phyloP scores from a whole-genome alignment of 192 early-diverging fungal genomes.

The Entomortierella lignicola region DNA sequence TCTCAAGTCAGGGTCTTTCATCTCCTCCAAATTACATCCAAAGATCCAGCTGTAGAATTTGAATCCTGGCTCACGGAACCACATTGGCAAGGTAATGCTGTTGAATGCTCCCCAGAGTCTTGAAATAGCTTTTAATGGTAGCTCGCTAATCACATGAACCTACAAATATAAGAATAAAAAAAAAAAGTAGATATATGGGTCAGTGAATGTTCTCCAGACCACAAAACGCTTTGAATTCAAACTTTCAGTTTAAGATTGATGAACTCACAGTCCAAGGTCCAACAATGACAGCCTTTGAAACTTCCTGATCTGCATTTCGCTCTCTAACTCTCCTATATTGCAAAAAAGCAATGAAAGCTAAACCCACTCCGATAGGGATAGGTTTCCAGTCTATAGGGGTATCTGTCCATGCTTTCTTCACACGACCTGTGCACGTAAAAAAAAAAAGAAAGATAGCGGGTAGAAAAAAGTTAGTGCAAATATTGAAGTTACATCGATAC shows the following conservation, averaged over 20 bases:
- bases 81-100: slow-evolving; percentile 79
- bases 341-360: slow-evolving; percentile 76
- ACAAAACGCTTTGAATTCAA: no score
- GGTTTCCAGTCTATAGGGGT: slow-evolving; percentile 73
- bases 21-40: slow-evolving; percentile 94
- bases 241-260: no score
- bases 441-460: no score
- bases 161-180: slow-evolving; percentile 22
- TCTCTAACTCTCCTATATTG: slow-evolving; percentile 68
- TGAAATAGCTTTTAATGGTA: slow-evolving; percentile 92
- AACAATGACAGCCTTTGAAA: slow-evolving; percentile 64
- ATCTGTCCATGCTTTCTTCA: slow-evolving; percentile 59
- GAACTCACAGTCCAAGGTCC: slow-evolving; percentile 84
- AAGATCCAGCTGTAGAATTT: slow-evolving; percentile 86
- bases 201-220: no score
- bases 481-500: no score
- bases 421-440: slow-evolving; percentile 26
- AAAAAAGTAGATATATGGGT: not conserved
- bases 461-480: no score
- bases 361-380: slow-evolving; percentile 79
- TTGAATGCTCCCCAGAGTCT: slow-evolving; percentile 93
- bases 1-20: slow-evolving; percentile 83
- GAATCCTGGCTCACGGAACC: slow-evolving; percentile 81
- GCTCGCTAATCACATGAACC: slow-evolving; percentile 86
- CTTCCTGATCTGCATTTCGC: slow-evolving; percentile 52